Evolutionary conservation across 1,139 yeast species (phyloP).

Genomic region (Petasospora fabianii): DNA sequence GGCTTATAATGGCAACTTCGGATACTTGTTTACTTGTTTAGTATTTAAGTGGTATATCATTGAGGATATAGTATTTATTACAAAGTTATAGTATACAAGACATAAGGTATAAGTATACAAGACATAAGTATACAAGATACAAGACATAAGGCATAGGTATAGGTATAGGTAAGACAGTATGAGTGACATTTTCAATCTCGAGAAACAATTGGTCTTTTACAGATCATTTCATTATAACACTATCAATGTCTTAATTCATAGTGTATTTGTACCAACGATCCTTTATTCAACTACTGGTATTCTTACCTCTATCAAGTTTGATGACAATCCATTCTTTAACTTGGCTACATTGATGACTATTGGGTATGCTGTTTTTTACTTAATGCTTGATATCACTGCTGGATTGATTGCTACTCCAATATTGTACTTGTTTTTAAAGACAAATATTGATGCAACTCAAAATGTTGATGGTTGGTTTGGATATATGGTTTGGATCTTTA

Average conservation of each 20-base stretch:
- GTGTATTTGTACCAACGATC: slow-evolving; percentile 77
- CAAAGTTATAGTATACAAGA: too few species aligned
- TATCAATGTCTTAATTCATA: slow-evolving; percentile 72
- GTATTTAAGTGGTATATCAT: too few species aligned
- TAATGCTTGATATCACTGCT: slow-evolving; percentile 36
- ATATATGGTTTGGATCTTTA: slow-evolving; percentile 36
- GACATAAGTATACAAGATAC: too few species aligned
- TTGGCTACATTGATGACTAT: slow-evolving; percentile 30
- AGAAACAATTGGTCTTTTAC: slow-evolving; percentile 73
- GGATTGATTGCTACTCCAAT: slow-evolving; percentile 41
- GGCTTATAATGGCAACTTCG: too few species aligned
- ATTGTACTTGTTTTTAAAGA: slow-evolving; percentile 24
- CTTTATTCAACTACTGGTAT: slow-evolving; percentile 51
- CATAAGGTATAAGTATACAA: too few species aligned
- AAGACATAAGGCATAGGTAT: too few species aligned
- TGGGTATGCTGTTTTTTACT: slow-evolving; percentile 41
- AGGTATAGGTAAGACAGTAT: too few species aligned
- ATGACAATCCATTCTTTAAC: slow-evolving; percentile 9
- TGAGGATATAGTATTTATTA: too few species aligned
- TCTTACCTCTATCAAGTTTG: slow-evolving; percentile 6
- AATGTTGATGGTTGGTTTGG: slow-evolving; percentile 33
- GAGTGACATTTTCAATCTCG: slow-evolving; percentile 40
- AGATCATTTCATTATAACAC: slow-evolving; percentile 74
- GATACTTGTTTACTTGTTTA: too few species aligned
- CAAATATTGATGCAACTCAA: slow-evolving; percentile 6